Evolutionary conservation across 2,329 filamentous ascomycete species (phyloP), one percentile per base, ranked within the genome.

Genomic region (Sphaerulina musiva): DNA sequence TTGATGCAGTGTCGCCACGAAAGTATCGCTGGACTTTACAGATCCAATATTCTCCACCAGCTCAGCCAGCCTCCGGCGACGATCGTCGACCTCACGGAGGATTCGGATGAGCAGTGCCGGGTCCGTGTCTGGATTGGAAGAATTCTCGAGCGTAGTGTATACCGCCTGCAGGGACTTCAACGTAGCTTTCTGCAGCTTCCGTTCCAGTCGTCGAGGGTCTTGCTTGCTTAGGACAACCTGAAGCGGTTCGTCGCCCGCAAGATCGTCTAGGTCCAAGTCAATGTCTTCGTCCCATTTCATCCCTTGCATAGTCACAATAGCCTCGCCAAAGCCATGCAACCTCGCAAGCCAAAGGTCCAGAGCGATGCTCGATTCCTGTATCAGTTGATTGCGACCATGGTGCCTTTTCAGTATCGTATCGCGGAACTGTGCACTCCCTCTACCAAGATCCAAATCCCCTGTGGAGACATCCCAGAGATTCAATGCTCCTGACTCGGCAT

Each of bases 231-330:
- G 76, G 0, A 84, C 69, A 38, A 79, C 78, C 62, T 89, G 84
- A 34, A 84, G 78, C 14, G 77, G 77, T 57, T 88, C 64, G 17
- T 58, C 60, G 23, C 66, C 84, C 0, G 79, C 81, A 51, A 86
- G 78, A 58, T 91, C 86, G 56, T 89, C 85, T 56, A 89, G 86
- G 40, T 89, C 81, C 48, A 86, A 82, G 10, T 74, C 73, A 29
- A 84, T 77, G 56, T 88, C 85, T 52, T 88, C 85, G 58, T 91
- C 85, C 86, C 87, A 91, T 53, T 82, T 80, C 60, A 85, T 82
- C 45, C 80, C 79, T 56, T 77, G 80, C 62, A 93, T 78, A 54
- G 81, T 77, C 40, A 83, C 81, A 6, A 90, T 79, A 3, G 85
- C 76, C 14, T 76, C 74, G 42, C 78, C 78, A 11, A 87, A 80